Percentiles rank a stretch among this genome's conserved stretches.
Conservation (phyloP, 176 grass and related monocot genomes). For the Oryza rufipogon region DNA sequence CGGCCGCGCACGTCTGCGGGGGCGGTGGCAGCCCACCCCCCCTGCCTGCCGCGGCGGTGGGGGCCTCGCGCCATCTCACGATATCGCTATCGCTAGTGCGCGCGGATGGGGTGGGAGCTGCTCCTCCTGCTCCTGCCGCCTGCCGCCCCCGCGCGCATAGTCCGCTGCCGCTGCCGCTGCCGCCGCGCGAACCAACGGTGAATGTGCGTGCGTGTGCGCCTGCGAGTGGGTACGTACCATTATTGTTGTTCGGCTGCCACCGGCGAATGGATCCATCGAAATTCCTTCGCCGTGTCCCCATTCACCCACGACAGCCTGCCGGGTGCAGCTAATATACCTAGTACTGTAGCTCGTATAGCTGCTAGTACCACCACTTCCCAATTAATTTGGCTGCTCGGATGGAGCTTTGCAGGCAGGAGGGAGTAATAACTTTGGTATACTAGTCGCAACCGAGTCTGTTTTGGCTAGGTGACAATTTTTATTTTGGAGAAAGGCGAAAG, state of each 20-base stretch:
- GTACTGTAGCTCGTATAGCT: not conserved
- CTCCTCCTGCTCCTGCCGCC: not conserved
- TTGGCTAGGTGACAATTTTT: not conserved
- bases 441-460: not conserved
- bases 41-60: not conserved
- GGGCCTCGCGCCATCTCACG: slow-evolving; percentile 1
- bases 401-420: not conserved
- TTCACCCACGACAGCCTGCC: slow-evolving; percentile 24
- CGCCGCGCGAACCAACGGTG: slow-evolving; percentile 22
- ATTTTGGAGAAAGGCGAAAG: not conserved
- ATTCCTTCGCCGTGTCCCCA: slow-evolving; percentile 48
- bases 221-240: slow-evolving; percentile 35
- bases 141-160: not conserved
- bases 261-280: not conserved
- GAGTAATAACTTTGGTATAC: not conserved
- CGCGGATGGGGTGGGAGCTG: slow-evolving; percentile 24
- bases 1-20: slow-evolving; percentile 52
- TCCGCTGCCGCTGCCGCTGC: not conserved
- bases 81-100: slow-evolving; percentile 16
- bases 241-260: slow-evolving; percentile 42
- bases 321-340: not conserved
- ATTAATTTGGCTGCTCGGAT: not conserved
- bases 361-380: not conserved
- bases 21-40: slow-evolving; percentile 40
- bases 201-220: not conserved